These are phyloP conservation scores for Alternaria arbusti DNA, from an alignment of 2,329 filamentous ascomycete species.

Conservation along the genomic window DNA sequence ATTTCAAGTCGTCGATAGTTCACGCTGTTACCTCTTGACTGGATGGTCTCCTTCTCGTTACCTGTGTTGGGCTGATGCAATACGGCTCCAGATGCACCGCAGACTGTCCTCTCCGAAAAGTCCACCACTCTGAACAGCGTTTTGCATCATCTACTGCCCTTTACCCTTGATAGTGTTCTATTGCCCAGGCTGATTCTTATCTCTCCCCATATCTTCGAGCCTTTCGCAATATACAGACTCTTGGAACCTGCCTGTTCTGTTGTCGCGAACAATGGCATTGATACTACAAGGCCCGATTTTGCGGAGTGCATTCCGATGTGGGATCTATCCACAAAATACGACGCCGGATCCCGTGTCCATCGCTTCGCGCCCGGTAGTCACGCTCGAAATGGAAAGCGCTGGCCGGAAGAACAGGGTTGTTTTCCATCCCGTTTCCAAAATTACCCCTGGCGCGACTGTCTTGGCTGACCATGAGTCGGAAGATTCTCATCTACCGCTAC, in stretches of 20 bases:
- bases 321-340: slow-evolving; percentile 2
- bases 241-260: slow-evolving; percentile 3
- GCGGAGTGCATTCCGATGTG: not conserved
- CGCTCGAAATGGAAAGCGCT: not conserved
- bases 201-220: not conserved
- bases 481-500: not conserved
- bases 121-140: not conserved
- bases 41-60: not conserved
- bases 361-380: slow-evolving; percentile 1
- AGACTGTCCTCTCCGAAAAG: not conserved
- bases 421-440: not conserved
- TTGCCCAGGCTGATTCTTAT: not conserved
- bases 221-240: not conserved
- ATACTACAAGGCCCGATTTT: not conserved
- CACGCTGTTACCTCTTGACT: too few relatives aligned
- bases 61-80: not conserved
- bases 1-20: not conserved
- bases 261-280: not conserved
- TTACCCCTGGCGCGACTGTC: not conserved
- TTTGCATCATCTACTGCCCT: not conserved
- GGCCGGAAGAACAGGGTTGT: not conserved
- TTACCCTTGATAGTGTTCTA: not conserved
- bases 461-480: not conserved
- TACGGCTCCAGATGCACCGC: not conserved
- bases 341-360: not conserved